Conservation (phyloP, 1,139 yeast species). For the Candida sp. region DNA sequence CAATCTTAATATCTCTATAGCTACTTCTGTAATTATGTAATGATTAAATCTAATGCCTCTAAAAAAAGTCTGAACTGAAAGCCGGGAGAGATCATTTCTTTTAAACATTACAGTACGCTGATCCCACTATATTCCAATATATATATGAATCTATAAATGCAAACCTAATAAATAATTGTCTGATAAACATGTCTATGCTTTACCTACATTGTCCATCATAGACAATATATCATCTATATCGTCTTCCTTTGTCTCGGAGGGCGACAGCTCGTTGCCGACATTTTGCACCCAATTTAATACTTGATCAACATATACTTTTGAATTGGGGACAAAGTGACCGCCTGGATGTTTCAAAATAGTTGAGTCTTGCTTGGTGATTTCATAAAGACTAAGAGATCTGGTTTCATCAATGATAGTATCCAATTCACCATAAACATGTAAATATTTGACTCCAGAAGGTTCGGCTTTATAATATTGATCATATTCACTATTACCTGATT, state of each 20-base stretch:
- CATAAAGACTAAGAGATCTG: slow-evolving; percentile 55
- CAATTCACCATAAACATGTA: slow-evolving; percentile 82
- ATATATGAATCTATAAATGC: not conserved
- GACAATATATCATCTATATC: slow-evolving; percentile 31
- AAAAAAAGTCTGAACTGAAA: no score
- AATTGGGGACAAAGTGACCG: slow-evolving; percentile 83
- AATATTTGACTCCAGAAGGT: slow-evolving; percentile 27
- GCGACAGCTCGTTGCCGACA: slow-evolving; percentile 10
- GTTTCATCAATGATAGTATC: slow-evolving; percentile 88
- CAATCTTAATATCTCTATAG: no score
- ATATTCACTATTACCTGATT: slow-evolving; percentile 23
- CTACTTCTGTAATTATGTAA: no score
- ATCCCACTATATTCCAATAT: no score
- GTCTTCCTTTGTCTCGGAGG: slow-evolving; percentile 12
- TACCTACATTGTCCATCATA: slow-evolving; percentile 36
- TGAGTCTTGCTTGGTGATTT: slow-evolving; percentile 45
- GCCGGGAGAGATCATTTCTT: no score
- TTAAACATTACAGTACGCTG: no score
- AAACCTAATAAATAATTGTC: not conserved
- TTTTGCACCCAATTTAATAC: slow-evolving; percentile 53
- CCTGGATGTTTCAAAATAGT: slow-evolving; percentile 70
- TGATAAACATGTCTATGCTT: slow-evolving; percentile 6
- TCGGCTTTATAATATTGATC: slow-evolving; percentile 23
- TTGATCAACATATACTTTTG: slow-evolving; percentile 55
- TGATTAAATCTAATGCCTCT: no score